Evolutionary conservation across 2,329 filamentous ascomycete species (phyloP), one percentile per base, ranked within the genome.

Genomic region (Fusarium penzigii): DNA sequence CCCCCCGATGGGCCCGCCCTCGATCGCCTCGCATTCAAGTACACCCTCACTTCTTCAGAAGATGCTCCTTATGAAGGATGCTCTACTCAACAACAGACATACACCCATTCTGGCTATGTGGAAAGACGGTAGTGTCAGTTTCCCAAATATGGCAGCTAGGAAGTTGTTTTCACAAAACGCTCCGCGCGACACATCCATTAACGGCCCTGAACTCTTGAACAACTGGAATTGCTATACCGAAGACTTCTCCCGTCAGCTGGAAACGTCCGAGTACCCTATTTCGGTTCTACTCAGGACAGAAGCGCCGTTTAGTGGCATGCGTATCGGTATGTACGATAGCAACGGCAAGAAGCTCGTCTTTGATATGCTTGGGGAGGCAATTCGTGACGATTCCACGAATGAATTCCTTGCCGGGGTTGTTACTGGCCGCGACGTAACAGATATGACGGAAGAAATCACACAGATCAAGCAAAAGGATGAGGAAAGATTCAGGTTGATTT

Each of bases 61-160:
- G 66, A 83, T 89, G 49, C 84, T 82, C 8, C 77, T 86, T 46
- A 83, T 93, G 74, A 92, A 92, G 68, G 88, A 92, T 65, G 88
- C 88, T 1, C 77, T 92, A 17, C 73, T 93, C 7, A 88, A 91
- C 65, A 89, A 85, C 39, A 89, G 89, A 25, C 81, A 84, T 55
- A 85, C 90, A 65, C 89, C 89, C 0, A 86, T 90, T 17, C 75
- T 92, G 42, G 86, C 87, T 20, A 89, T 92, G 84, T 92, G 89
- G 89, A 88, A 86, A 65, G 89, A 93, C 58, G 84, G 87, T 48
- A 87, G 83, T 44, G 84, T 91, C 43, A 85, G 83, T 0, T 85
- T 91, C 41, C 86, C 88, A 5, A 93, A 93, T 64, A 82, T 81
- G 59, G 87, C 87, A 5, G 82, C 82, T 12, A 74, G 80, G 12